phyloP scores from a whole-genome alignment of 768 basidiomycete species.

The Lactifluus piperatus region DNA sequence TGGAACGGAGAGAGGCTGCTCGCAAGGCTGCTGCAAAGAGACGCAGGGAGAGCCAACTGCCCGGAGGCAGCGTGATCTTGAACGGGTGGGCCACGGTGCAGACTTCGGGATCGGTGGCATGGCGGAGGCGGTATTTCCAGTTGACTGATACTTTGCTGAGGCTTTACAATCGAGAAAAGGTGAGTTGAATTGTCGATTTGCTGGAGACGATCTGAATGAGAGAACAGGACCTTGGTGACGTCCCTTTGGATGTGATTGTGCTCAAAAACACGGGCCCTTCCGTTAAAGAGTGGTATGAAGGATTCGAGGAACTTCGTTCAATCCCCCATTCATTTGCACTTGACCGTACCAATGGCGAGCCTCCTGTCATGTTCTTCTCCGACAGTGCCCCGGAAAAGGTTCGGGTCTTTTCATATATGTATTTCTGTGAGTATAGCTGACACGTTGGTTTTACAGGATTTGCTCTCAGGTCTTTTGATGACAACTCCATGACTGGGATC shows the following conservation, averaged over 20 bases:
- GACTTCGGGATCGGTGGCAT: slow-evolving; percentile 6
- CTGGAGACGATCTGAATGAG: background rate
- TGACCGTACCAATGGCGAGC: slow-evolving; percentile 3
- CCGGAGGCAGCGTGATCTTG: slow-evolving; percentile 2
- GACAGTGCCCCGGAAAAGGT: slow-evolving; percentile 16
- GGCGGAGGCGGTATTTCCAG: slow-evolving; percentile 19
- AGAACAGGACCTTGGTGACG: background rate
- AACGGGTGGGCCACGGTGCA: slow-evolving; percentile 19
- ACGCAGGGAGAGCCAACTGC: slow-evolving; percentile 8
- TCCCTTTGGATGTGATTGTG: slow-evolving; percentile 7
- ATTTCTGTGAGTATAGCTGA: background rate
- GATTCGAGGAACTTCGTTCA: slow-evolving; percentile 17
- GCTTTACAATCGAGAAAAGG: slow-evolving; percentile 11
- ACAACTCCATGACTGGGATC: slow-evolving; percentile 12
- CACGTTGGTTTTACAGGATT: background rate
- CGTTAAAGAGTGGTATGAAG: slow-evolving; percentile 17
- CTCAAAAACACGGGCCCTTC: background rate
- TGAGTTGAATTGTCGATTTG: background rate
- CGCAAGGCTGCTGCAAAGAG: slow-evolving; percentile 7
- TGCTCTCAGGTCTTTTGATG: slow-evolving; percentile 12
- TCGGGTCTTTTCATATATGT: background rate
- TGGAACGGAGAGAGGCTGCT: slow-evolving; percentile 2
- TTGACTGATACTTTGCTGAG: slow-evolving; percentile 7
- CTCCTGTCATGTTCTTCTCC: slow-evolving; percentile 12
- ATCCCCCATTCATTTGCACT: slow-evolving; percentile 18